These are phyloP conservation scores for Erodium maritimum DNA, from an alignment of 345 rosid genomes.

Conservation along the genomic window DNA sequence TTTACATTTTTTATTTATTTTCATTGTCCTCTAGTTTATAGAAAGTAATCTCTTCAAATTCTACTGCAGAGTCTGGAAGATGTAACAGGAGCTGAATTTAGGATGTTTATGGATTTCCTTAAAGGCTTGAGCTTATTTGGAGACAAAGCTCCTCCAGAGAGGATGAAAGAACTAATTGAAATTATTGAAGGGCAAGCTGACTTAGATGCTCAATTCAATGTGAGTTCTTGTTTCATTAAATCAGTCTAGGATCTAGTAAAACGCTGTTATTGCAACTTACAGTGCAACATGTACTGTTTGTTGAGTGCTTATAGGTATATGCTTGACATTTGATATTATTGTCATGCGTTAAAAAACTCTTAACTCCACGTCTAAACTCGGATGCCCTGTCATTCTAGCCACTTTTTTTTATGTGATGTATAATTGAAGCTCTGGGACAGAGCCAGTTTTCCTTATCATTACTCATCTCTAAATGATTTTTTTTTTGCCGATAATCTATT, in stretches of 20 bases:
- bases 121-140: constrained; percentile 85
- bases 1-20: background rate
- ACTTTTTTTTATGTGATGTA: no score
- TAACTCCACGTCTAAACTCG: no score
- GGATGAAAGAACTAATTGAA: constrained; percentile 84
- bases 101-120: constrained; percentile 97
- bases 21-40: background rate
- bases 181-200: constrained; percentile 95
- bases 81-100: constrained; percentile 94
- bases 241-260: background rate
- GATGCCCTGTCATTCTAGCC: no score
- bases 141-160: constrained; percentile 82
- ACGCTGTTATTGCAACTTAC: background rate
- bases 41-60: constrained; percentile 8
- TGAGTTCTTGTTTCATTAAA: constrained; percentile 22
- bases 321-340: no score
- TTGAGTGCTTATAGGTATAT: background rate
- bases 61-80: constrained; percentile 71
- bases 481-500: no score
- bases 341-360: no score
- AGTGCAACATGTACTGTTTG: background rate
- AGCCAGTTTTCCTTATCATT: no score
- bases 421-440: no score
- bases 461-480: no score
- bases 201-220: constrained; percentile 80